Evolutionary conservation across 2,329 filamentous ascomycete species (phyloP).

Genomic region (Phialophora verrucosa): DNA sequence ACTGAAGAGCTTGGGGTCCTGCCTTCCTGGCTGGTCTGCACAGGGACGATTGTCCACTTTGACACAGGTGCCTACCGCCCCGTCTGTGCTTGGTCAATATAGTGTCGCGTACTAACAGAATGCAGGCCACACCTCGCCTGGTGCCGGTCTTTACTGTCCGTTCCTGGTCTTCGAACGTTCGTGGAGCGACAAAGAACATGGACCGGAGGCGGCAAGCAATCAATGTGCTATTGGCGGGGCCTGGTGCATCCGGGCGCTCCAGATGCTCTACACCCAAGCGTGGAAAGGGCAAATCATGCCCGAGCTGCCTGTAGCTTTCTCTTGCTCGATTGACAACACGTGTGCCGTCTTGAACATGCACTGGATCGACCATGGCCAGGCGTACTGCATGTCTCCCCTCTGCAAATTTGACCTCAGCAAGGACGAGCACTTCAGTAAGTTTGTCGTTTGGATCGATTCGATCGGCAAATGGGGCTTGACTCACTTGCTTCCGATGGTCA

Average conservation of each 20-base stretch:
- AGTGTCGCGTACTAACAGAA: background rate
- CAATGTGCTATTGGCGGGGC: conserved; percentile 39
- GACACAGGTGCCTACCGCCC: conserved; percentile 23
- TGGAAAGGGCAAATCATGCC: conserved; percentile 31
- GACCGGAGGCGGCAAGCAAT: conserved; percentile 37
- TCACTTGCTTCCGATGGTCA: conserved; percentile 36
- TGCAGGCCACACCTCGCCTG: conserved; percentile 34
- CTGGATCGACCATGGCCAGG: conserved; percentile 39
- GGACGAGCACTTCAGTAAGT: conserved; percentile 37
- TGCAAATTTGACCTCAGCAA: conserved; percentile 38
- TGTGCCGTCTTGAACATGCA: conserved; percentile 39
- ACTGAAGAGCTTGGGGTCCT: conserved; percentile 30
- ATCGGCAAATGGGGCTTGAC: conserved; percentile 37
- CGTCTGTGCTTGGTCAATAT: background rate
- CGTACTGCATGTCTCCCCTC: conserved; percentile 39
- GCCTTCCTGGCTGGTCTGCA: conserved; percentile 34
- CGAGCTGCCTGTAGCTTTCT: conserved; percentile 35
- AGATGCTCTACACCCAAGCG: conserved; percentile 35
- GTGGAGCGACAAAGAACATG: conserved; percentile 31
- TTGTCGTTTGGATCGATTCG: conserved; percentile 37
- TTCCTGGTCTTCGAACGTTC: conserved; percentile 37
- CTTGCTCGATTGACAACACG: conserved; percentile 37
- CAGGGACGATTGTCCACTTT: conserved; percentile 37
- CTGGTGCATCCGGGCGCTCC: conserved; percentile 38
- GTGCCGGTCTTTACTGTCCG: conserved; percentile 35